Base-by-base conservation (phyloP, 1,284 basidiomycete species). In the Tilletia setariae region DNA sequence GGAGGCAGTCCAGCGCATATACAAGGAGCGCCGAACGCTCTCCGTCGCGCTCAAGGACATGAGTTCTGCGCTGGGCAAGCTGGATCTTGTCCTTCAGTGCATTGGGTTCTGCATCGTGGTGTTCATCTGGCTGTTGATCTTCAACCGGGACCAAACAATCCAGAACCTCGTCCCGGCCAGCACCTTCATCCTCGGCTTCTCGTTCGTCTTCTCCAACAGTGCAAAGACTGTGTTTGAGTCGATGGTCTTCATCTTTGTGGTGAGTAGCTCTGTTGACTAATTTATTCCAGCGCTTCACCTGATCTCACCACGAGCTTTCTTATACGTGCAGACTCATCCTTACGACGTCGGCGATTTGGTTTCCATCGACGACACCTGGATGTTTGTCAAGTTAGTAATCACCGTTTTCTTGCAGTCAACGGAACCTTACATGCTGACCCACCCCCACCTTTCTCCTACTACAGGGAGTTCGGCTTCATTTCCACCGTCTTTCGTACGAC, bases 101-200 rank as follows among this genome's bases (percentile, higher is more conserved):
- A 76, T 90, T 56, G 87, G 86, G 40, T 83, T 91, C 11, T 75
- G 90, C 67, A 83, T 87, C 66, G 86, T 90, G 70, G 82, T 90
- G 67, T 92, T 92, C 78, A 85, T 90, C 70, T 91, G 88, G 81
- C 83, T 93, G 68, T 86, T 93, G 69, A 90, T 93, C 77, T 91
- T 93, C 85, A 90, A 90, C 78, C 86, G 86, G 21, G 84, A 83
- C 63, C 85, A 90, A 71, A 90, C 91, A 0, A 76, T 92, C 30
- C 85, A 87, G n/a, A 91, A 91, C 2, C 86, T 93, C 30, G 90
- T 92, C 13, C 91, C 91, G 21, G 85, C 93, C 44, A 90, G 90
- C 6, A 91, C 91, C 0, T 88, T 92, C 74, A 87, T 92, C 19
- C 77, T 83, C 15, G 80, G 81, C 2, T 81, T 83, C 65, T 82